A percentile compares a stretch with the other conserved stretches of the same genome.
Conservation (phyloP, 331 rosid species). For the Prunus yedoensis region DNA sequence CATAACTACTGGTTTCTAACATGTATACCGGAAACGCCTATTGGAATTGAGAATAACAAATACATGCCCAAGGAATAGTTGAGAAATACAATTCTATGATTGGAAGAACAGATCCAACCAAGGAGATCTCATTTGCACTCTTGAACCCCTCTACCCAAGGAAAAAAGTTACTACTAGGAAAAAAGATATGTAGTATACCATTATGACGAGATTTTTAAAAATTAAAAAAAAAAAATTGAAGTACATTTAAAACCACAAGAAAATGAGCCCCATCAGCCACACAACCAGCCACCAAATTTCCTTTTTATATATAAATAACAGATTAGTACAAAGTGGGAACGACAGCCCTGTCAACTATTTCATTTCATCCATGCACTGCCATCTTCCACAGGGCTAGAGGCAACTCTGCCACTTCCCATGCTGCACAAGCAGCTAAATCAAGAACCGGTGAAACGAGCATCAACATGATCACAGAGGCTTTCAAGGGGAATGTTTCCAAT, state of each 20-base stretch:
- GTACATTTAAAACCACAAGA: slow-evolving; percentile 55
- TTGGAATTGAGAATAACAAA: neutral
- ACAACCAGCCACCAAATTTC: slow-evolving; percentile 58
- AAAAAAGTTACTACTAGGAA: neutral
- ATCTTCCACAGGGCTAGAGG: slow-evolving; percentile 36
- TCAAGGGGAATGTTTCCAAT: slow-evolving; percentile 83
- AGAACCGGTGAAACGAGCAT: slow-evolving; percentile 25
- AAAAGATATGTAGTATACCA: neutral
- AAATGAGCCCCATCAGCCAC: slow-evolving; percentile 60
- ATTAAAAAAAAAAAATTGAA: slow-evolving; percentile 15
- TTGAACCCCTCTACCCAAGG: neutral
- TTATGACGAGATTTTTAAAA: neutral
- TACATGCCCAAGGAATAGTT: neutral
- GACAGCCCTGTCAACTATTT: slow-evolving; percentile 38
- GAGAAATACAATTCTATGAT: neutral
- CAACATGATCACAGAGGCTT: slow-evolving; percentile 28
- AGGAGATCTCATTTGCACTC: neutral
- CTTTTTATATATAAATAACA: slow-evolving; percentile 58
- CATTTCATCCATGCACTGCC: slow-evolving; percentile 34
- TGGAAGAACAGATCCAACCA: neutral
- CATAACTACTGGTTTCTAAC: neutral
- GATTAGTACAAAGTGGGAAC: slow-evolving; percentile 61
- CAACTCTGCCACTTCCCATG: slow-evolving; percentile 42
- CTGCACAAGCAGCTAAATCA: slow-evolving; percentile 50
- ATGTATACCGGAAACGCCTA: neutral